These are phyloP conservation scores for Neurospora tetrasperma DNA, from an alignment of 495 filamentous ascomycete genomes.

Conservation along the genomic window DNA sequence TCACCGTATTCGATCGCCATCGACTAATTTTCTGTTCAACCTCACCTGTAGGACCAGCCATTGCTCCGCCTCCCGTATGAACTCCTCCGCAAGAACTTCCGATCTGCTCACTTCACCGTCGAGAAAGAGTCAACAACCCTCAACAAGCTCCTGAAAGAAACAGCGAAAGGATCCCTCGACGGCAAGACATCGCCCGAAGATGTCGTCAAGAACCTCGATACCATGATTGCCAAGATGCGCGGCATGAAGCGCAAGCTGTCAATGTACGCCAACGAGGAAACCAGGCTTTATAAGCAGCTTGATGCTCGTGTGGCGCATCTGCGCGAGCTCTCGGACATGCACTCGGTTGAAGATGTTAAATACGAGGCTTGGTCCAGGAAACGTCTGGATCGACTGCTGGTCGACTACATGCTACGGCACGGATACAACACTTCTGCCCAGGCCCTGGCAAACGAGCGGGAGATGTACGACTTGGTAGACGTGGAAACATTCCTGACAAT, in stretches of 20 bases:
- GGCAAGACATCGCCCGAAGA: constrained; percentile 51
- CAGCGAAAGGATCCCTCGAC: constrained; percentile 54
- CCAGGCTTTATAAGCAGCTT: constrained; percentile 57
- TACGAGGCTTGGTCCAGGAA: constrained; percentile 84
- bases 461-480: constrained; percentile 67
- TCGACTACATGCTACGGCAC: constrained; percentile 79
- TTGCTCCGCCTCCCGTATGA: constrained; percentile 87
- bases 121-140: constrained; percentile 69
- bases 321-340: constrained; percentile 64
- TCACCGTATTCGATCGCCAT: neutral
- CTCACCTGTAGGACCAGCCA: constrained; percentile 69
- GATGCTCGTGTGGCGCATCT: constrained; percentile 71
- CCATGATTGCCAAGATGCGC: constrained; percentile 75
- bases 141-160: constrained; percentile 57
- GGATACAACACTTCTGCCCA: constrained; percentile 73
- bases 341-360: constrained; percentile 78
- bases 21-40: neutral
- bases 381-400: constrained; percentile 72
- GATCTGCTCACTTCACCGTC: constrained; percentile 68
- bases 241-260: constrained; percentile 80
- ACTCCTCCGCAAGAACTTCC: constrained; percentile 86
- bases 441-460: constrained; percentile 59
- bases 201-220: constrained; percentile 65
- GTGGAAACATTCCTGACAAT: constrained; percentile 79
- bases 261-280: constrained; percentile 66